phyloP scores from a whole-genome alignment of 306 rosid species.

The Cucumis melo region DNA sequence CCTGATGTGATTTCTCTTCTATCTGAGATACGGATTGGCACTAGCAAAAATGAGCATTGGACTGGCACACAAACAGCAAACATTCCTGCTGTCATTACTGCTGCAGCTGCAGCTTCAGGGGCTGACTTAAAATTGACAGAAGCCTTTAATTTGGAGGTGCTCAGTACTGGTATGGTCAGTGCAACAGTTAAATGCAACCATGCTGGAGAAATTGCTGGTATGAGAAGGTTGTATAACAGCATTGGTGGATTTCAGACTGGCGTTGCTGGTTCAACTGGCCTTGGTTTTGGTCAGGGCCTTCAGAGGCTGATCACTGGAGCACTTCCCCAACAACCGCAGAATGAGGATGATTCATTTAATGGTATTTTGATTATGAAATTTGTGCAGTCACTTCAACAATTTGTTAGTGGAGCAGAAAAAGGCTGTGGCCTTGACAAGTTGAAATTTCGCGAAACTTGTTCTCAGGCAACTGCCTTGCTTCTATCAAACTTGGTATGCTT shows the following conservation, averaged over 20 bases:
- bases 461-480: slow-evolving; percentile 94
- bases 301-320: slow-evolving; percentile 95
- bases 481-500: slow-evolving; percentile 73
- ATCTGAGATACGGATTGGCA: slow-evolving; percentile 90
- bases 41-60: slow-evolving; percentile 82
- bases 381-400: slow-evolving; percentile 82
- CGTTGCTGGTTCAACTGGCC: slow-evolving; percentile 40
- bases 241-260: slow-evolving; percentile 85
- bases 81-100: slow-evolving; percentile 91
- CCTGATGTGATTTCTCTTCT: slow-evolving; percentile 84
- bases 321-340: slow-evolving; percentile 63
- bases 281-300: slow-evolving; percentile 73
- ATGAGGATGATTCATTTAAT: slow-evolving; percentile 72
- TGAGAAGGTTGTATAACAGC: slow-evolving; percentile 95
- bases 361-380: slow-evolving; percentile 78
- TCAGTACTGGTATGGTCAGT: slow-evolving; percentile 73
- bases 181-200: slow-evolving; percentile 95
- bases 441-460: slow-evolving; percentile 87
- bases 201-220: slow-evolving; percentile 97
- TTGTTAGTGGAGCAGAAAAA: slow-evolving; percentile 80
- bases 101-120: slow-evolving; percentile 97
- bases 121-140: slow-evolving; percentile 75
- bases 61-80: slow-evolving; percentile 68
- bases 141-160: slow-evolving; percentile 89
- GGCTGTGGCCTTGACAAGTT: slow-evolving; percentile 79